Evolutionary conservation across 2,329 filamentous ascomycete genomes (phyloP).

Genomic region (Talaromyces sp.): DNA sequence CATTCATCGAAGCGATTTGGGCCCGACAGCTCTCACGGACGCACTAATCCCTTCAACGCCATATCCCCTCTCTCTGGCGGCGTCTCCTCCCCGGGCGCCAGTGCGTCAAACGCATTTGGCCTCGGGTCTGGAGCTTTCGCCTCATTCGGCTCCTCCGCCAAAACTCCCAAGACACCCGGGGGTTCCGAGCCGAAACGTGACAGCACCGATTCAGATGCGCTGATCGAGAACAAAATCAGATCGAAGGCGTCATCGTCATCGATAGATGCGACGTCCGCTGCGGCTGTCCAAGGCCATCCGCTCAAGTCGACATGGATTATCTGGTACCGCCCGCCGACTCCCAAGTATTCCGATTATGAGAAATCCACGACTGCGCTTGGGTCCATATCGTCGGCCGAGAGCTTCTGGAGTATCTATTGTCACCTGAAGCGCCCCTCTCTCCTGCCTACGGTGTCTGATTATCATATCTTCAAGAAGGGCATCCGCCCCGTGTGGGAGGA

Average conservation of each 20-base stretch:
- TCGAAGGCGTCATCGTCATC: constrained; percentile 38
- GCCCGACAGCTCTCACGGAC: constrained; percentile 65
- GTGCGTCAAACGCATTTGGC: constrained; percentile 83
- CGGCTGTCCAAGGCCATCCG: constrained; percentile 44
- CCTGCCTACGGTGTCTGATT: constrained; percentile 89
- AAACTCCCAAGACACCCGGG: constrained; percentile 80
- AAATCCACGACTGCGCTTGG: constrained; percentile 89
- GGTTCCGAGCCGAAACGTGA: constrained; percentile 69
- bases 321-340: constrained; percentile 94
- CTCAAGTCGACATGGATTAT: constrained; percentile 89
- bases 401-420: constrained; percentile 83
- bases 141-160: constrained; percentile 75
- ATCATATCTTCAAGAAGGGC: constrained; percentile 95
- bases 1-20: constrained; percentile 69
- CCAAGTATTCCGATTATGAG: constrained; percentile 97
- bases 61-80: constrained; percentile 64
- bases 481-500: constrained; percentile 98
- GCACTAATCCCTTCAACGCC: constrained; percentile 70
- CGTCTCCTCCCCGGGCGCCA: constrained; percentile 67
- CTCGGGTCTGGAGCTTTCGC: constrained; percentile 93
- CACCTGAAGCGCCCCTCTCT: constrained; percentile 85
- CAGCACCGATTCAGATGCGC: constrained; percentile 38
- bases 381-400: constrained; percentile 72
- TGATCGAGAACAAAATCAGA: constrained; percentile 22
- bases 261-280: constrained; percentile 28